Conservation (phyloP, 768 basidiomycete species). For the Lactarius sanguifluus region DNA sequence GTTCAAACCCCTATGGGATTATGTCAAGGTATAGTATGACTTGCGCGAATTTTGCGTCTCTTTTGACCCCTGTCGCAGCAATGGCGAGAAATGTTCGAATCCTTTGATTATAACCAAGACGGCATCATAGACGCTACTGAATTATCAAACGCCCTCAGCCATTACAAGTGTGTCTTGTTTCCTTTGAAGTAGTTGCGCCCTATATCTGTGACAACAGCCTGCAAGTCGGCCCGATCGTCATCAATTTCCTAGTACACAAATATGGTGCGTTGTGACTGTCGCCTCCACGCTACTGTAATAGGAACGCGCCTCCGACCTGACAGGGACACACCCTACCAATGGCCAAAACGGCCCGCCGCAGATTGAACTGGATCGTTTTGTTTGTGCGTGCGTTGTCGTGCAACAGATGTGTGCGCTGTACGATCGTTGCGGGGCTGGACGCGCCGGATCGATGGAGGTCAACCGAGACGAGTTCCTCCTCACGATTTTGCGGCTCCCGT, state of each 20-base stretch:
- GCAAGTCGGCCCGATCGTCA: background rate
- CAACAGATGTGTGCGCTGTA: slow-evolving; percentile 12
- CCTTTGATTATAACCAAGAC: slow-evolving; percentile 10
- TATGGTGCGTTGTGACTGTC: slow-evolving; percentile 4
- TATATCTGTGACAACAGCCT: background rate
- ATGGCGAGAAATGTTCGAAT: slow-evolving; percentile 17
- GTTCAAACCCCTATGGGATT: slow-evolving; percentile 15
- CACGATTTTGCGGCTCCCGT: slow-evolving; percentile 5
- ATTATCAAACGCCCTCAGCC: background rate
- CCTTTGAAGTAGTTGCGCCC: too few species aligned
- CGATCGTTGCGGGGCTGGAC: slow-evolving; percentile 2
- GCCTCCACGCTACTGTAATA: too few species aligned
- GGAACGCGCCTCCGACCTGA: background rate
- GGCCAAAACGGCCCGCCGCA: background rate
- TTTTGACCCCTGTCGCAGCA: slow-evolving; percentile 1
- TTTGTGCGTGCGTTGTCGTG: slow-evolving; percentile 14
- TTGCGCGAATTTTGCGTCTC: background rate
- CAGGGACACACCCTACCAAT: background rate
- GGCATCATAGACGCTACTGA: slow-evolving; percentile 15
- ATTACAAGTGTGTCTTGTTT: slow-evolving; percentile 4
- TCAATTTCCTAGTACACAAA: slow-evolving; percentile 8
- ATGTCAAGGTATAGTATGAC: slow-evolving; percentile 1
- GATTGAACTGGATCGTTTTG: slow-evolving; percentile 15
- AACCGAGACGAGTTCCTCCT: slow-evolving; percentile 14
- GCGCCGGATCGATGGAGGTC: background rate